Base-by-base conservation (phyloP, 129 eudicot genomes). In the Chrysanthemum seticuspe region DNA sequence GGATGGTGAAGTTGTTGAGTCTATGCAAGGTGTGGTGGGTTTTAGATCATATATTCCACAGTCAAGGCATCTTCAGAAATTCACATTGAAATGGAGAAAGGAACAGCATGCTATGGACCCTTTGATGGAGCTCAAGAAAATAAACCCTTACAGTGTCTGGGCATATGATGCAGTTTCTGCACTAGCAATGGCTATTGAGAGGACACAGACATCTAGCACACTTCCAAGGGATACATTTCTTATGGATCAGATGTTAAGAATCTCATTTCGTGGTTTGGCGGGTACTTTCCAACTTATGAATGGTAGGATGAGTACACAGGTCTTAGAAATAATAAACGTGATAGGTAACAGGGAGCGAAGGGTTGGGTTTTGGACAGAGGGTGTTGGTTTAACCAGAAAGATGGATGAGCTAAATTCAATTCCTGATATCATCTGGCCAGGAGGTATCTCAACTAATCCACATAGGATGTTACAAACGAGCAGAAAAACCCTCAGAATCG, bases 141-240 rank as follows among this genome's bases (percentile, higher is more conserved):
- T 83, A 0, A 71, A 60, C 67, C 59, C 66, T 6, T 62, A 57
- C 40, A 85, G 74, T 56, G 18, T 86, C 9, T 78, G 80, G 83
- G 90, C 85, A 40, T 87, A 87, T 81, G 89, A 90, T 85, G 79
- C 47, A 13, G 56, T 75, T 59, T 75, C 58, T 31, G 85, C 83
- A 8, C 69, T 90, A 9, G 90, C 96, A 54, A 65, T 64, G 70
- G 86, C 90, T n/a, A 40, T 79, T 14, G 90, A 81, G 68, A 75
- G 12, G 61, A 36, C 14, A n/a, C 14, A 19, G 3, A 29, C 34
- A 27, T 29, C 34, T 29, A 3, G 34, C 34, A 29, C 3, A 29
- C 3, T 29, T 29, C 5, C 34, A 29, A 29, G 34, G 60, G 86
- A 85, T 14, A 8, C 66, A 70, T 15, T 29, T 31, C 78, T 84